Base-by-base conservation (phyloP, 176 grass and related monocot genomes). In the Poa pratensis region DNA sequence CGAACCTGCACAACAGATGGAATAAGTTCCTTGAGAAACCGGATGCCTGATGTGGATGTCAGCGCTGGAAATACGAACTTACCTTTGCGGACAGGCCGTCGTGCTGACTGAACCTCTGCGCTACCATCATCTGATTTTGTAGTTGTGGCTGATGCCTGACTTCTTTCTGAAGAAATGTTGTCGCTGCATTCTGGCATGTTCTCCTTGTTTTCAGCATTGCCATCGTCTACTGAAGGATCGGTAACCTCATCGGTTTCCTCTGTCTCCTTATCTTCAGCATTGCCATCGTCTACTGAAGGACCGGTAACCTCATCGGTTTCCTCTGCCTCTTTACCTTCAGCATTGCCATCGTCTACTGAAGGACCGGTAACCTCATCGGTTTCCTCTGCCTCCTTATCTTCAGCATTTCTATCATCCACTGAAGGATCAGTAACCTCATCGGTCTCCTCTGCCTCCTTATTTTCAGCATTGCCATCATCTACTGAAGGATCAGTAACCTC, bases 401-500 rank as follows among this genome's bases (percentile, higher is more conserved):
- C 80, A 43, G 15, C 78, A 69, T 78, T 68, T 45, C 52, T 62
- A 65, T 62, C 59, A 14, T 88, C 85, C 46, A 75, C 45, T 73
- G 87, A 91, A 75, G 95, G 89, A 79, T 90, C 86, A 13, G 89
- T 19, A 15, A 93, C 76, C 64, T 93, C 89, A 59, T 7, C n/a
- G 8, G 55, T 0, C 23, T 59, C 55, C 54, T 20, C 55, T 22
- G 55, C 71, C 52, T 91, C 84, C 84, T 28, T 53, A 74, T 78
- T 65, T 37, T 74, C 82, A 34, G 24, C 78, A 50, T 73, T 60
- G 34, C 35, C 82, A 74, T 85, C 87, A 43, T 88, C 84, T 45
- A 48, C 57, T 79, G 85, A 91, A 58, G 95, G 89, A 79, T 91
- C 86, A 16, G 89, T n/a, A 20, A 94, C 79, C 74, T 93, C 90